phyloP scores from a whole-genome alignment of 2,329 filamentous ascomycete genomes.

The Eutypella sp. region DNA sequence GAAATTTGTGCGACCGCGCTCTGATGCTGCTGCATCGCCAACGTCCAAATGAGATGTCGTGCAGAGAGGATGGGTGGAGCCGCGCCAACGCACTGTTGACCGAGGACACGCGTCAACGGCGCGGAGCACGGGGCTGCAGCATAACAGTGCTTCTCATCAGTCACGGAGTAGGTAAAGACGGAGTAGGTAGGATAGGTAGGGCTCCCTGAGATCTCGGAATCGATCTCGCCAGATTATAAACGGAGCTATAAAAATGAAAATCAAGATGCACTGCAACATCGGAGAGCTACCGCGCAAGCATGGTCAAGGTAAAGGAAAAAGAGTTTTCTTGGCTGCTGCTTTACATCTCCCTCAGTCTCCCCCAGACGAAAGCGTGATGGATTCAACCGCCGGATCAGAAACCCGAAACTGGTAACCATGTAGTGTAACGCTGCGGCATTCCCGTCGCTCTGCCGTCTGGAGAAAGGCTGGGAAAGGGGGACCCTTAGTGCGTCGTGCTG shows the following conservation, averaged over 20 bases:
- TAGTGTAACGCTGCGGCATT: slow-evolving; percentile 1
- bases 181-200: too few relatives aligned
- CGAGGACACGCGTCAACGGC: not conserved
- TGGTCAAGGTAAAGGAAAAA: too few relatives aligned
- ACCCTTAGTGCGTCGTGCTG: not conserved
- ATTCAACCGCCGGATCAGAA: not conserved
- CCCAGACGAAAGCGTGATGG: not conserved
- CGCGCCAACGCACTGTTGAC: not conserved
- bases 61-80: not conserved
- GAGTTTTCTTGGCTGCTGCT: too few relatives aligned
- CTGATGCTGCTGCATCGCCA: not conserved
- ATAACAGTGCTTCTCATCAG: too few relatives aligned
- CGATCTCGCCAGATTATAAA: not conserved
- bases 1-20: not conserved
- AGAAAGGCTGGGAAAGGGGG: not conserved
- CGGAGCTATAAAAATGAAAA: not conserved
- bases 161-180: too few relatives aligned
- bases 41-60: not conserved
- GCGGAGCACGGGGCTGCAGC: not conserved
- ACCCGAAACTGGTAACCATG: not conserved
- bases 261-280: not conserved
- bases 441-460: not conserved
- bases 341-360: too few relatives aligned
- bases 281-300: not conserved
- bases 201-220: not conserved